Evolutionary conservation across 2,329 filamentous ascomycete species (phyloP).

Genomic region (Reticulascus tulasneorum): DNA sequence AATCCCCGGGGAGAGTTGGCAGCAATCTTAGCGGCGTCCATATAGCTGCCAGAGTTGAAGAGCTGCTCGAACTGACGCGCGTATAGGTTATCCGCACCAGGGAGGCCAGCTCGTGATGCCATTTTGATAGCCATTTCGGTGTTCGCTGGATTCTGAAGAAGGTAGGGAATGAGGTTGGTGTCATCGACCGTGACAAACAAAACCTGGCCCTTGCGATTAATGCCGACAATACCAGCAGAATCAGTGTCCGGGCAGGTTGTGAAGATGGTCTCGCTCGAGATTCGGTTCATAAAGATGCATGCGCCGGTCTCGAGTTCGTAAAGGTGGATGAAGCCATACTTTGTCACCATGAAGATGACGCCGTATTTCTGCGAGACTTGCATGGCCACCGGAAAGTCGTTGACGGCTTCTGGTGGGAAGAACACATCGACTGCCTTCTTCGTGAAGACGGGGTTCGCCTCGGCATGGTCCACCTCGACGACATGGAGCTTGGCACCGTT

Average conservation of each 20-base stretch:
- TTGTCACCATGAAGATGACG: slow-evolving; percentile 94
- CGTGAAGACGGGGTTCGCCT: slow-evolving; percentile 80
- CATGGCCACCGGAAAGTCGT: slow-evolving; percentile 97
- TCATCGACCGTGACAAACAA: slow-evolving; percentile 93
- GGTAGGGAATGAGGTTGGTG: slow-evolving; percentile 83
- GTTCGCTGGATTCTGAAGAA: slow-evolving; percentile 94
- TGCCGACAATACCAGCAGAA: slow-evolving; percentile 84
- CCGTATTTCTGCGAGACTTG: slow-evolving; percentile 97
- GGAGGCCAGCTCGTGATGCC: slow-evolving; percentile 87
- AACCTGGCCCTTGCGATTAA: slow-evolving; percentile 97
- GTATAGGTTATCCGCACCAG: slow-evolving; percentile 91
- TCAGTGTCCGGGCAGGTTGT: slow-evolving; percentile 81
- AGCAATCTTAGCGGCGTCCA: slow-evolving; percentile 89
- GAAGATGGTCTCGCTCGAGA: slow-evolving; percentile 98
- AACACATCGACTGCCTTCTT: slow-evolving; percentile 98
- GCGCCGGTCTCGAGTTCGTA: slow-evolving; percentile 95
- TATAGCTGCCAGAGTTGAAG: slow-evolving; percentile 73
- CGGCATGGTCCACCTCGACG: slow-evolving; percentile 92
- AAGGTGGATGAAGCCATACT: slow-evolving; percentile 98
- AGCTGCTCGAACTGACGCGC: slow-evolving; percentile 89
- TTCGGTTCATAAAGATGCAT: slow-evolving; percentile 99
- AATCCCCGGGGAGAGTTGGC: slow-evolving; percentile 96
- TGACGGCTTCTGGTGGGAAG: slow-evolving; percentile 91
- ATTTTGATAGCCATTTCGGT: slow-evolving; percentile 92
- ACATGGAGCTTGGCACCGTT: slow-evolving; percentile 94